A percentile compares a stretch with the other conserved stretches of the same genome.
Conservation (phyloP, 805 yeast genomes). For the Candida jianshihensis region DNA sequence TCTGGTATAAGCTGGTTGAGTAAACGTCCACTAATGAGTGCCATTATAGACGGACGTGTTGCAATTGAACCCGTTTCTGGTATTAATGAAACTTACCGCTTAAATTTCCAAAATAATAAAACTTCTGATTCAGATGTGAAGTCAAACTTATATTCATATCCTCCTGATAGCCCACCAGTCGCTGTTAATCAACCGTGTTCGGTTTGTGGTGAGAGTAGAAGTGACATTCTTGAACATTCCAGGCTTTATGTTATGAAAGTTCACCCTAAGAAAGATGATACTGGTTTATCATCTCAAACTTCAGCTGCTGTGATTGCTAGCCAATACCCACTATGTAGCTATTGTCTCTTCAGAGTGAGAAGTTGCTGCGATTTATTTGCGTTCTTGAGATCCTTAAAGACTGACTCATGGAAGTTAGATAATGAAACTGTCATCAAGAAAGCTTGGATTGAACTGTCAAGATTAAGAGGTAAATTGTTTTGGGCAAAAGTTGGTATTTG, state of each 20-base stretch:
- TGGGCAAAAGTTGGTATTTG: slow-evolving; percentile 83
- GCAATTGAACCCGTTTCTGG: slow-evolving; percentile 84
- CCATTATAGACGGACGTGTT: slow-evolving; percentile 74
- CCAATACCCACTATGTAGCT: slow-evolving; percentile 69
- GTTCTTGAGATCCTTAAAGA: slow-evolving; percentile 57
- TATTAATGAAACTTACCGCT: slow-evolving; percentile 65
- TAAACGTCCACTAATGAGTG: slow-evolving; percentile 52
- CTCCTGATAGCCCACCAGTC: slow-evolving; percentile 52
- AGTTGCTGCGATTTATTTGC: slow-evolving; percentile 80
- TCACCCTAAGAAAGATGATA: slow-evolving; percentile 21
- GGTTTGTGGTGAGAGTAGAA: slow-evolving; percentile 75
- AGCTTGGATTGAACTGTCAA: slow-evolving; percentile 59
- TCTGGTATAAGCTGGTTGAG: slow-evolving; percentile 59
- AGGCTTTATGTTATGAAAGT: slow-evolving; percentile 65
- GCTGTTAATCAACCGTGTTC: slow-evolving; percentile 74
- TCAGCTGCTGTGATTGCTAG: slow-evolving; percentile 25
- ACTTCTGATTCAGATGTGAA: slow-evolving; percentile 19
- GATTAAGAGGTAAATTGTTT: slow-evolving; percentile 65
- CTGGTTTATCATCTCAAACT: slow-evolving; percentile 9
- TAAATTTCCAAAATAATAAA: slow-evolving; percentile 20
- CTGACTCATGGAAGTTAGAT: slow-evolving; percentile 51
- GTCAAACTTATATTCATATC: slow-evolving; percentile 35
- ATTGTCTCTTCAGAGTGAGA: slow-evolving; percentile 73
- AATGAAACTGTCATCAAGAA: slow-evolving; percentile 34
- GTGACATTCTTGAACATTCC: slow-evolving; percentile 66